phyloP scores from a whole-genome alignment of 805 yeast genomes.

The Candida lessepsii region DNA sequence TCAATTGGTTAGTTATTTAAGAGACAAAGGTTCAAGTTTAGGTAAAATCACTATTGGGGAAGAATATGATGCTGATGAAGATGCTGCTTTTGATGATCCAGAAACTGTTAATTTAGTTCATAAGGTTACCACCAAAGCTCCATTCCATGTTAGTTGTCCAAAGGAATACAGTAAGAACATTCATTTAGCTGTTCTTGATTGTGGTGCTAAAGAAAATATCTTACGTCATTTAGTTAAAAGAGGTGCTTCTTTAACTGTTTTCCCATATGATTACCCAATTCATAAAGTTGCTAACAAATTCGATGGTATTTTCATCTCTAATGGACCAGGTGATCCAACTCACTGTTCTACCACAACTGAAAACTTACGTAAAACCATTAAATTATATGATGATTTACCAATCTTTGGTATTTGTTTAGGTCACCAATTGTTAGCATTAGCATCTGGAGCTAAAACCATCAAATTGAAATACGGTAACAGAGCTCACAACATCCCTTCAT shows the following conservation, averaged over 20 bases:
- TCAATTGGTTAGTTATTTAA: slow-evolving; percentile 83
- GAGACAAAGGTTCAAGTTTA: slow-evolving; percentile 94
- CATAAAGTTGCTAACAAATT: slow-evolving; percentile 87
- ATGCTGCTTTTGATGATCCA: slow-evolving; percentile 88
- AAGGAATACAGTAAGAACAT: slow-evolving; percentile 50
- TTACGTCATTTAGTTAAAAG: slow-evolving; percentile 89
- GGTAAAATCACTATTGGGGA: slow-evolving; percentile 90
- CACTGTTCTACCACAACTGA: slow-evolving; percentile 78
- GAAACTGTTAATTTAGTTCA: slow-evolving; percentile 86
- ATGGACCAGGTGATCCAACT: slow-evolving; percentile 98
- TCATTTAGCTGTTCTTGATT: slow-evolving; percentile 91
- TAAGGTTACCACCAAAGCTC: slow-evolving; percentile 92
- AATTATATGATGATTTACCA: slow-evolving; percentile 64
- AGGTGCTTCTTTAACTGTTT: slow-evolving; percentile 94
- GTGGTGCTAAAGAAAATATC: slow-evolving; percentile 98
- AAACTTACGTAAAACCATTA: slow-evolving; percentile 71
- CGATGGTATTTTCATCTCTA: slow-evolving; percentile 92
- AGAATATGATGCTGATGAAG: slow-evolving; percentile 88
- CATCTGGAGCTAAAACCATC: slow-evolving; percentile 88
- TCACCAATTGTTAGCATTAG: slow-evolving; percentile 93
- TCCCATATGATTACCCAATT: slow-evolving; percentile 94
- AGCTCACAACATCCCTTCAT: slow-evolving; percentile 97
- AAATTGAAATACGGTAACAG: slow-evolving; percentile 97
- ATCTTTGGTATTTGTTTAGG: slow-evolving; percentile 98
- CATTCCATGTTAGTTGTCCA: slow-evolving; percentile 80